Evolutionary conservation across 352 stramenopile genomes (phyloP), one percentile per base, ranked within the genome.

Genomic region (Phytophthora hibernalis): DNA sequence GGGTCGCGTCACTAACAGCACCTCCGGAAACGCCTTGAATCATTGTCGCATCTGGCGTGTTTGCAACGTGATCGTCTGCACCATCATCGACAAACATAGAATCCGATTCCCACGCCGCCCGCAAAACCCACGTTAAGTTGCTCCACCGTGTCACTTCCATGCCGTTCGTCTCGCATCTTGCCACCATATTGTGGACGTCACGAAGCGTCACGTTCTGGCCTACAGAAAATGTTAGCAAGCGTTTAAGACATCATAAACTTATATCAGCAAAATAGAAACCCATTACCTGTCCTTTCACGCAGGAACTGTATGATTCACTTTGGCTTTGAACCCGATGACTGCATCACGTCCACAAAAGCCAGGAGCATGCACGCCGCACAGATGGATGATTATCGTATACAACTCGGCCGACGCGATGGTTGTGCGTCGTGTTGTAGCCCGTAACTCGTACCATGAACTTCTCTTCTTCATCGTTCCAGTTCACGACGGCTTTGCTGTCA

Each of bases 1-100:
- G 48, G 5, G 57, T 58, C 5, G 48, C 26, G n/a, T 65, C 48
- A 58, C 13, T 8, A 65, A 5, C 5, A 66, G 2, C 4, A 66
- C 58, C 12, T 66, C 49, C 9, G 48, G 48, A 9, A 66, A 66
- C 2, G 26, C 58, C 15, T 57, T 59, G 47, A 66, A 66, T 26
- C 38, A 58, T 0, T n/a, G n/a, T n/a, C n/a, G n/a, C n/a, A n/a
- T n/a, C n/a, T n/a, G n/a, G n/a, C n/a, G n/a, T n/a, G n/a, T n/a
- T n/a, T n/a, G n/a, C n/a, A n/a, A n/a, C n/a, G n/a, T n/a, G n/a
- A n/a, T n/a, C n/a, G n/a, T n/a, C 58, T 24, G 5, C 49, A 24
- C 58, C 42, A 2, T 52, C 43, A 5, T 57, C 38, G 0, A 66
- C 40, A 28, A 49, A 66, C 15, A 58, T 43, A 15, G 38, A 12